A percentile compares a stretch with the other conserved stretches of the same genome.
Evolutionary conservation across 345 rosid species (phyloP).

Genomic region (Murraya koenigii): DNA sequence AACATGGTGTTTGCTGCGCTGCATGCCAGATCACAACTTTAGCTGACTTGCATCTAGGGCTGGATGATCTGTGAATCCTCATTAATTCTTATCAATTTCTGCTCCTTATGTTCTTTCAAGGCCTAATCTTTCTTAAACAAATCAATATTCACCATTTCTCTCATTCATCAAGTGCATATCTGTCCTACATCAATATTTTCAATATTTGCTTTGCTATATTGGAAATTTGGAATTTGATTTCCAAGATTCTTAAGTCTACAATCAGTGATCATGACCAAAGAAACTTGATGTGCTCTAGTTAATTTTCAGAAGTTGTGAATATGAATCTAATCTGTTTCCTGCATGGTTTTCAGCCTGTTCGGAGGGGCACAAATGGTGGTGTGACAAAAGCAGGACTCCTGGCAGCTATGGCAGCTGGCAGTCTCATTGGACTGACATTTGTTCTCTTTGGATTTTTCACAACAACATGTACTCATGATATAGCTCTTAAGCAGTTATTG

Average conservation of each 20-base stretch:
- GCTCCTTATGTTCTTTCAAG: background rate
- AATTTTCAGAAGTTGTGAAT: background rate
- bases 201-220: background rate
- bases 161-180: background rate
- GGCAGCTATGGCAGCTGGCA: constrained; percentile 84
- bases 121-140: background rate
- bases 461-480: constrained; percentile 45
- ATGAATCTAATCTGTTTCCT: constrained; percentile 17
- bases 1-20: background rate
- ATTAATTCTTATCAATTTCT: background rate
- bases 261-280: background rate
- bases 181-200: background rate
- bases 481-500: constrained; percentile 67
- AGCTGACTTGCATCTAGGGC: background rate
- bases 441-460: constrained; percentile 64
- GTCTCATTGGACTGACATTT: constrained; percentile 71
- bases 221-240: background rate
- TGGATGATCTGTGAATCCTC: background rate
- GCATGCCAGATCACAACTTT: background rate
- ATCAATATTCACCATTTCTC: background rate
- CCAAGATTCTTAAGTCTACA: background rate
- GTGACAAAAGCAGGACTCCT: constrained; percentile 75
- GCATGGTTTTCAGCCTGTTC: constrained; percentile 62
- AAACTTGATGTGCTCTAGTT: background rate
- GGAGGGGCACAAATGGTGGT: constrained; percentile 93